These are phyloP conservation scores for Mycena sp. DNA, from an alignment of 1,284 basidiomycete genomes.

Conservation along the genomic window DNA sequence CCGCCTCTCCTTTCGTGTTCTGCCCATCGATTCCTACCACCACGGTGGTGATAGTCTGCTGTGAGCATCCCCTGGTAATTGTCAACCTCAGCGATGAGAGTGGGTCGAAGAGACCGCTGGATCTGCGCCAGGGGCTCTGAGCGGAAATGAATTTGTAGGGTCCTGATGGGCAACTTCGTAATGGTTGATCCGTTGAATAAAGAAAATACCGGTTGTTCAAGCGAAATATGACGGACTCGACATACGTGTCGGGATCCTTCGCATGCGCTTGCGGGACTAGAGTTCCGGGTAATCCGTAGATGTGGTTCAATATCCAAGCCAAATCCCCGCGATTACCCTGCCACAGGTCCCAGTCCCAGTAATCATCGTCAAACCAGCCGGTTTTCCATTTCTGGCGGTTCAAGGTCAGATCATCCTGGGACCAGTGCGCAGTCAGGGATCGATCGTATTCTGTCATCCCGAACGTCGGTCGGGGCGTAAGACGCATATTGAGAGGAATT, in stretches of 20 bases:
- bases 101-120: not conserved
- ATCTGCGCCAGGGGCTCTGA: too few relatives aligned
- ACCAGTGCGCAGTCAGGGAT: not conserved
- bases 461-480: not conserved
- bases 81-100: not conserved
- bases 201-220: constrained; percentile 1
- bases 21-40: not conserved
- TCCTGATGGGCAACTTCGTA: not conserved
- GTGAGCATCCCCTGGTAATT: not conserved
- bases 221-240: not conserved
- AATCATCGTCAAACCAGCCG: not conserved
- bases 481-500: not conserved
- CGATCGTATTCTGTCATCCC: not conserved
- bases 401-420: constrained; percentile 2
- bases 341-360: not conserved
- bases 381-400: not conserved
- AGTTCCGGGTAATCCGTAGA: constrained; percentile 10
- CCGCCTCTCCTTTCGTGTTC: not conserved
- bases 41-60: not conserved
- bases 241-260: not conserved
- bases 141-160: not conserved
- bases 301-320: constrained; percentile 9
- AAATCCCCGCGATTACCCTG: not conserved
- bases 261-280: constrained; percentile 3
- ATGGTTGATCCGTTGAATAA: not conserved